Evolutionary conservation across 257 asterid genomes (phyloP).

Genomic region (Avicennia marina): DNA sequence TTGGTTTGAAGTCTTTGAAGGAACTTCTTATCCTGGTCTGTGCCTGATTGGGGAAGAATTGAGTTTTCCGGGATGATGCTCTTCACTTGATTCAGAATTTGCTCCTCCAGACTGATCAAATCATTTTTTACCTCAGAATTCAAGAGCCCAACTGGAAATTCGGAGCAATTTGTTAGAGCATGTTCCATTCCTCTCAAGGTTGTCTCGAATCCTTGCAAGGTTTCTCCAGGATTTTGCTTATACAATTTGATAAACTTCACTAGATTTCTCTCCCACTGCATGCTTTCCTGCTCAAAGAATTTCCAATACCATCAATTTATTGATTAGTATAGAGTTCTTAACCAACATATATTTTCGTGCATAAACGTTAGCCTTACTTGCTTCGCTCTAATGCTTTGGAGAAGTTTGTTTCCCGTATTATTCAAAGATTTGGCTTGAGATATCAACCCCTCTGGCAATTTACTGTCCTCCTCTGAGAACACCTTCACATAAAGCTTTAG

Average conservation of each 20-base stretch:
- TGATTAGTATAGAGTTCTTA: too few relatives aligned
- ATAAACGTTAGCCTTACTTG: too few relatives aligned
- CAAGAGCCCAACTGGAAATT: constrained; percentile 30
- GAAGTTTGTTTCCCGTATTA: constrained; percentile 42
- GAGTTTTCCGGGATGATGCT: constrained; percentile 6
- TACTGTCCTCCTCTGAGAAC: constrained; percentile 52
- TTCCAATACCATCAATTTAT: too few relatives aligned
- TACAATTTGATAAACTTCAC: constrained; percentile 24
- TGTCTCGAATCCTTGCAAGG: constrained; percentile 45
- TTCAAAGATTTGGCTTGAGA: constrained; percentile 56
- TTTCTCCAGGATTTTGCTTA: constrained; percentile 45
- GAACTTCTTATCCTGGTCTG: constrained; percentile 26
- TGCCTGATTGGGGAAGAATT: constrained; percentile 39
- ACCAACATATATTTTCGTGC: too few relatives aligned
- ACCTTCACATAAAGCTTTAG: constrained; percentile 51
- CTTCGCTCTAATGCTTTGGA: constrained; percentile 50
- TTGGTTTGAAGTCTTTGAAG: constrained; percentile 48
- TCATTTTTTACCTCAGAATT: constrained; percentile 33
- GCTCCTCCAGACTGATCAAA: constrained; percentile 21
- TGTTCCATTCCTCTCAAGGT: constrained; percentile 72
- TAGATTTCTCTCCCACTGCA: constrained; percentile 70
- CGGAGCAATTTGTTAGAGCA: constrained; percentile 38
- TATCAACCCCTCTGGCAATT: constrained; percentile 37
- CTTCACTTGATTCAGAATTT: constrained; percentile 38
- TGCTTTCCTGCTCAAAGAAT: constrained; percentile 52